phyloP scores from a whole-genome alignment of 2,329 filamentous ascomycete species.

The Rutstroemia sp. region DNA sequence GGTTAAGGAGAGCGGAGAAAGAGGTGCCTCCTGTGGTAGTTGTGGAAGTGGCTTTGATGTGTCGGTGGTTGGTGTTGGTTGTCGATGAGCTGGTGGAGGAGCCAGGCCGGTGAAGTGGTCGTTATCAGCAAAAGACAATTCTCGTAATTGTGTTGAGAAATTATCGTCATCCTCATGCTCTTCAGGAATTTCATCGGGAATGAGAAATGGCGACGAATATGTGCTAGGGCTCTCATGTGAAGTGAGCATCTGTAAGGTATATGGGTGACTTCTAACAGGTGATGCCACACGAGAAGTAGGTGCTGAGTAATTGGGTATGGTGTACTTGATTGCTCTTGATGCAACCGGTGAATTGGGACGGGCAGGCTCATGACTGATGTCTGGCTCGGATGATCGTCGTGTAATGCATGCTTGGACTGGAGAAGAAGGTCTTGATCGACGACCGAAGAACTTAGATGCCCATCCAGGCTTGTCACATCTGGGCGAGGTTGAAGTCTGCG shows the following conservation, averaged over 20 bases:
- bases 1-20: conserved; percentile 13
- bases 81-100: conserved; percentile 20
- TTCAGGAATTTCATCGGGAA: conserved; percentile 42
- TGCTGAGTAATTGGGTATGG: background rate
- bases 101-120: conserved; percentile 22
- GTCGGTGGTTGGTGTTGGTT: conserved; percentile 8
- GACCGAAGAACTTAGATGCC: conserved; percentile 4
- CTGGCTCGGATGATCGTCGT: conserved; percentile 1
- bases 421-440: conserved; percentile 25
- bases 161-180: conserved; percentile 53
- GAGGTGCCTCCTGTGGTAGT: conserved; percentile 17
- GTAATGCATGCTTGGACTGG: conserved; percentile 22
- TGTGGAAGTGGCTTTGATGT: conserved; percentile 25
- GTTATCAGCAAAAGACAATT: conserved; percentile 16
- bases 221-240: background rate
- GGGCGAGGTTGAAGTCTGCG: background rate
- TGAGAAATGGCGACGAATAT: conserved; percentile 24
- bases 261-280: background rate
- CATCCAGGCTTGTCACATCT: conserved; percentile 12
- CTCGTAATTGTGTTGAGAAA: conserved; percentile 40
- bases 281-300: conserved; percentile 19
- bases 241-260: background rate
- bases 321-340: background rate
- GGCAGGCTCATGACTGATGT: conserved; percentile 10
- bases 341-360: background rate